These are phyloP conservation scores for Cyanidiococcus yangmingshanensis DNA, from an alignment of 23 red algal species.

Conservation along the genomic window DNA sequence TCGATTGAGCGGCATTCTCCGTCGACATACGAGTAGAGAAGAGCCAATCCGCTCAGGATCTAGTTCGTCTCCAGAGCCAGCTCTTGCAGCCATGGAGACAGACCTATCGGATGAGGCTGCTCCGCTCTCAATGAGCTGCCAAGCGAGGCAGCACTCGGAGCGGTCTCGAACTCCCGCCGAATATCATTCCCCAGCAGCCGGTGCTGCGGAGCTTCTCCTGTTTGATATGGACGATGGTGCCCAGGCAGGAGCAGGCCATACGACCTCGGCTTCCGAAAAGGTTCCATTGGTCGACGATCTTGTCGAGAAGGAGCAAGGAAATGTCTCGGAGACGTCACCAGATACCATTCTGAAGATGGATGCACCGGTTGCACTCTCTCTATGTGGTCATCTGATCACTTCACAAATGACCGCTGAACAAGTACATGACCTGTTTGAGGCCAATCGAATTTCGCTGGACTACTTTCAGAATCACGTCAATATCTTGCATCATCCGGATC, in stretches of 20 bases:
- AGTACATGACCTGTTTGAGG: conserved; percentile 49
- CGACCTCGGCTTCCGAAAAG: neutral
- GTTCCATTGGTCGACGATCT: neutral
- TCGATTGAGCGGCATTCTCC: neutral
- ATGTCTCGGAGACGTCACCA: too few relatives aligned
- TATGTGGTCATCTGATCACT: conserved; percentile 57
- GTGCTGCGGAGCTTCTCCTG: neutral
- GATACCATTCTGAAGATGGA: too few relatives aligned
- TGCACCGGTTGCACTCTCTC: conserved; percentile 46
- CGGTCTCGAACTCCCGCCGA: neutral
- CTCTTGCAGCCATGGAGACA: neutral
- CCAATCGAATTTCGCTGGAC: conserved; percentile 46
- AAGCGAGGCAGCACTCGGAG: too few relatives aligned
- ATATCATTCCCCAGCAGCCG: neutral
- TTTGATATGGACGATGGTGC: conserved; percentile 6
- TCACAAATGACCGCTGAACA: conserved; percentile 45
- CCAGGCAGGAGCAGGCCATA: neutral
- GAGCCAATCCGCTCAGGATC: neutral
- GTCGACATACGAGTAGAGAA: neutral
- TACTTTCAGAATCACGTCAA: conserved; percentile 52
- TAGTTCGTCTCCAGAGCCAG: neutral
- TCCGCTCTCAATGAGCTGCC: too few relatives aligned
- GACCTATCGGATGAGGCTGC: neutral
- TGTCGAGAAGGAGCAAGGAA: neutral
- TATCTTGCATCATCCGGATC: conserved; percentile 53